A percentile compares a stretch with the other conserved stretches of the same genome.
These are phyloP conservation scores for Schwanniomyces polymorphus DNA, from an alignment of 805 yeast species.

Conservation along the genomic window DNA sequence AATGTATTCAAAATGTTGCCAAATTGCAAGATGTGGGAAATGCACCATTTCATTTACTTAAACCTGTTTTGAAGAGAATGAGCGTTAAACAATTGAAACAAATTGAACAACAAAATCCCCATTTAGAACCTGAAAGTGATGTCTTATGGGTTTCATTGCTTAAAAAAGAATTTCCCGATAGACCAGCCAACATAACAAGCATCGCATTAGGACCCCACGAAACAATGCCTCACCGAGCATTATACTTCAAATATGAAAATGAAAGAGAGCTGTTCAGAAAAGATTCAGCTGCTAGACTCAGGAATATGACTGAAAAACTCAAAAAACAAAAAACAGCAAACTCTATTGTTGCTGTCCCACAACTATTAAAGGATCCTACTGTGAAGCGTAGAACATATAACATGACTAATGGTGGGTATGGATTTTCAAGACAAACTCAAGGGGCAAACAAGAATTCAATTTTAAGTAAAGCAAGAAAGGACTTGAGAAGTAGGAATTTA, in stretches of 20 bases:
- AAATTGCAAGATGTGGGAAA: constrained; percentile 23
- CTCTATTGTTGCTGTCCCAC: constrained; percentile 34
- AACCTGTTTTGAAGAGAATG: constrained; percentile 47
- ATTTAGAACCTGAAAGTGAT: constrained; percentile 41
- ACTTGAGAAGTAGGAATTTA: constrained; percentile 31
- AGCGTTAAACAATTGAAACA: constrained; percentile 41
- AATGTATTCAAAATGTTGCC: constrained; percentile 18
- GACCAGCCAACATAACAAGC: constrained; percentile 26
- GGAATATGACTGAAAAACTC: constrained; percentile 40
- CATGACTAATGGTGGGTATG: background rate
- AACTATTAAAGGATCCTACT: constrained; percentile 28
- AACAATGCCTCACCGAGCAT: constrained; percentile 32
- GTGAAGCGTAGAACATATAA: constrained; percentile 11
- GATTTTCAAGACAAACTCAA: constrained; percentile 12
- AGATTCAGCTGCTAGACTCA: constrained; percentile 45
- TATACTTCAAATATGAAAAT: constrained; percentile 37
- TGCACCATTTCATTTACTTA: constrained; percentile 46
- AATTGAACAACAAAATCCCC: constrained; percentile 45
- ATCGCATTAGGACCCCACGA: background rate
- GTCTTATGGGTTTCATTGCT: constrained; percentile 47
- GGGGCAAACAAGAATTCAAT: constrained; percentile 22
- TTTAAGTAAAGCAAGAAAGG: constrained; percentile 33
- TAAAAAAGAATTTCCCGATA: constrained; percentile 46
- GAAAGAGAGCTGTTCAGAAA: constrained; percentile 46
- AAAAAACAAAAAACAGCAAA: constrained; percentile 40